Conservation (phyloP, 169 alveolate genomes). For the Theileria sp. region DNA sequence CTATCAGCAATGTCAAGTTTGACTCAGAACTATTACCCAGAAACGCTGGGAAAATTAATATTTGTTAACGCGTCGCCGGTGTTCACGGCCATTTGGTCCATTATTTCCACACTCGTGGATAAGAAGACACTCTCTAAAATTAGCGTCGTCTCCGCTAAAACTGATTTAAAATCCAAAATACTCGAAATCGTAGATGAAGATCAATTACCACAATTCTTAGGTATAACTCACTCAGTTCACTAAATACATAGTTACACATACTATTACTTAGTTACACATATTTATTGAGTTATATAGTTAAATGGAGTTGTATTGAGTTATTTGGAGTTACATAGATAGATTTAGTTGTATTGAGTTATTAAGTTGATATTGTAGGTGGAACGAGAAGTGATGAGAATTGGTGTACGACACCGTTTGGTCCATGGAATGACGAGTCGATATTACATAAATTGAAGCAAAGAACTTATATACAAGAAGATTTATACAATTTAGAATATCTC, state of each 20-base stretch:
- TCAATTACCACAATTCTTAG: conserved; percentile 70
- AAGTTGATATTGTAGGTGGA: conserved; percentile 52
- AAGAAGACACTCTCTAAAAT: conserved; percentile 87
- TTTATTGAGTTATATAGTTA: neutral
- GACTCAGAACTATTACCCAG: conserved; percentile 91
- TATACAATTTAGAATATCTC: conserved; percentile 36
- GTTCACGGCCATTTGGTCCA: conserved; percentile 86
- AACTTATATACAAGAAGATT: conserved; percentile 48
- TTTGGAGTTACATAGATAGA: too few relatives aligned
- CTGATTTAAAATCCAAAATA: conserved; percentile 55
- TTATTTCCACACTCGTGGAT: conserved; percentile 85
- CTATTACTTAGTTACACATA: too few relatives aligned
- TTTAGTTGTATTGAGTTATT: too few relatives aligned
- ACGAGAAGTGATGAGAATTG: conserved; percentile 62
- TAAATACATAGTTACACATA: too few relatives aligned
- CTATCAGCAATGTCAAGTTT: conserved; percentile 73
- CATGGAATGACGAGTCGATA: conserved; percentile 61
- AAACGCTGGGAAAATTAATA: conserved; percentile 84
- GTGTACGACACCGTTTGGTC: conserved; percentile 49
- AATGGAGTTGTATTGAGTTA: too few relatives aligned
- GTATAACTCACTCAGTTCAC: neutral
- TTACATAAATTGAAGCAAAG: conserved; percentile 27
- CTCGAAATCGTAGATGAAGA: conserved; percentile 69
- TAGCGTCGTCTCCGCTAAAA: conserved; percentile 76
- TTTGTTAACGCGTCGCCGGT: conserved; percentile 87